Percentiles rank a stretch among this genome's conserved stretches.
Evolutionary conservation across 305 asterid genomes (phyloP).

Genomic region (Andrographis paniculata): DNA sequence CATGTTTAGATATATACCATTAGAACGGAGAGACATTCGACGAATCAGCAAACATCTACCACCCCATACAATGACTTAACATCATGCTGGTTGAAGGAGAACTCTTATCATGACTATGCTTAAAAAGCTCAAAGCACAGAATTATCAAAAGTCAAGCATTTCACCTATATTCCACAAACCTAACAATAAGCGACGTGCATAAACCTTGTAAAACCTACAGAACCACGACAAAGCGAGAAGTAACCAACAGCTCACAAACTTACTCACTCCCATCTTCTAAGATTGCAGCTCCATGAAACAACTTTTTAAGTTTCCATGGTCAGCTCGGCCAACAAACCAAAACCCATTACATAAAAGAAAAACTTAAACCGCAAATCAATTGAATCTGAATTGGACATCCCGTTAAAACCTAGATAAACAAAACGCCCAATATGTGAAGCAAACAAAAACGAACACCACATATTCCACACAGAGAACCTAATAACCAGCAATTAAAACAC

Average conservation of each 20-base stretch:
- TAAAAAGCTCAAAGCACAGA: too few species aligned
- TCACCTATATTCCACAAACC: too few species aligned
- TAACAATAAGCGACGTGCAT: too few species aligned
- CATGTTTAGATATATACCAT: too few species aligned
- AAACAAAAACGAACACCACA: background rate
- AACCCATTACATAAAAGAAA: background rate
- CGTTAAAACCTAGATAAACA: background rate
- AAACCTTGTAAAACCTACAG: too few species aligned
- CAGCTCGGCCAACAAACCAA: background rate
- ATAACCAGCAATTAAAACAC: background rate
- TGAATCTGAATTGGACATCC: background rate
- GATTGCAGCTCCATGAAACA: background rate
- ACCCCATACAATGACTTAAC: too few species aligned
- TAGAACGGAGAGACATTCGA: too few species aligned
- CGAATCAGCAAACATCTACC: too few species aligned
- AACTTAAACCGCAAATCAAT: background rate
- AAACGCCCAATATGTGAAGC: background rate
- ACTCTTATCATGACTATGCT: too few species aligned
- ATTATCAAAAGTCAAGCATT: too few species aligned
- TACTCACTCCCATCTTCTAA: background rate
- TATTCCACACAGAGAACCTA: background rate
- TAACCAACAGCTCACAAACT: background rate
- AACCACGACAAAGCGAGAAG: background rate
- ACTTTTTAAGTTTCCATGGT: background rate
- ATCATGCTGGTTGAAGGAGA: too few species aligned